Evolutionary conservation across 208 protist species (phyloP).

Genomic region (Acanthamoeba healyi): DNA sequence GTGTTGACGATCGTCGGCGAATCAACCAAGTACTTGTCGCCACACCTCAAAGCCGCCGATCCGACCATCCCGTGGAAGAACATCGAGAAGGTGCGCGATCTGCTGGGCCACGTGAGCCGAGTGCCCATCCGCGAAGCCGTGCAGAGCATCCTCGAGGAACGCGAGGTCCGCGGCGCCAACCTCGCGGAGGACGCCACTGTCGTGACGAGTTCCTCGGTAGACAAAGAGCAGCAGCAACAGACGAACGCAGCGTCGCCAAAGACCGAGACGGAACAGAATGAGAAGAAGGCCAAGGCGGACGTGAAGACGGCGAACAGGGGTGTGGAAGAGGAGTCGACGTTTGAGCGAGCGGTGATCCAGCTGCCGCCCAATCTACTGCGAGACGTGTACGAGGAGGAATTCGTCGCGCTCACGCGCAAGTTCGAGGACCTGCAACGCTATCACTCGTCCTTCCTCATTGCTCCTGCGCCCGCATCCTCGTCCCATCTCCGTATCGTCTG

Average conservation of each 20-base stretch:
- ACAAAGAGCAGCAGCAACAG: too few species aligned
- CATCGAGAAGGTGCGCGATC: conserved; percentile 33
- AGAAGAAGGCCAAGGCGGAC: neutral
- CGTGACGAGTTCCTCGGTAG: too few species aligned
- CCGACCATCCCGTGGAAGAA: conserved; percentile 44
- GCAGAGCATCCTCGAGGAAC: conserved; percentile 40
- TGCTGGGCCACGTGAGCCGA: conserved; percentile 20
- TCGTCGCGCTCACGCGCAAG: neutral
- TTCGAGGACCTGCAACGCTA: neutral
- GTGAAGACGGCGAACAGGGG: neutral
- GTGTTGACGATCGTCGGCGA: conserved; percentile 43
- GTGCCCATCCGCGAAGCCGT: conserved; percentile 39
- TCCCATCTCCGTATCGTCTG: neutral
- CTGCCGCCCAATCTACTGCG: conserved; percentile 27
- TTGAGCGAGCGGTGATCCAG: neutral
- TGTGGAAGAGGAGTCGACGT: neutral
- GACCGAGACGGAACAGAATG: neutral
- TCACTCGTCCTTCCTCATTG: neutral
- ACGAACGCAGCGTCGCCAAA: too few species aligned
- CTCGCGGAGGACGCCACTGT: neutral
- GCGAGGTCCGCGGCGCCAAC: conserved; percentile 5
- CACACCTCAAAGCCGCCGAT: conserved; percentile 10
- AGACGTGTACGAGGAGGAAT: neutral
- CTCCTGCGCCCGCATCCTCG: neutral
- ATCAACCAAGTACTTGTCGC: conserved; percentile 26